phyloP scores from a whole-genome alignment of 805 yeast species.

The Komagataella populi region DNA sequence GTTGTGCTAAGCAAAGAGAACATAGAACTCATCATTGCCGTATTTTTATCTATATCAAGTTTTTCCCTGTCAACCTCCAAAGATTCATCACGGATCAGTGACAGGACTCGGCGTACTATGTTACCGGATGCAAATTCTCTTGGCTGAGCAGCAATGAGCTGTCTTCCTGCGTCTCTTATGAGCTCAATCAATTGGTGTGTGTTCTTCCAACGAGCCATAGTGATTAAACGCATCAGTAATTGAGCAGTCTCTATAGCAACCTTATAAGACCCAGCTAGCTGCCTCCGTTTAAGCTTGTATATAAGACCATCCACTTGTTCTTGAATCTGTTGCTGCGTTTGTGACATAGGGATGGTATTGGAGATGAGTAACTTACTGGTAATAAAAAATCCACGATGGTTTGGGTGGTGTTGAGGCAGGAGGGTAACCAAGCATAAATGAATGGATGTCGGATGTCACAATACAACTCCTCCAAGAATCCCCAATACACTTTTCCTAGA shows the following conservation, averaged over 20 bases:
- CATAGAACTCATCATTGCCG: constrained; percentile 70
- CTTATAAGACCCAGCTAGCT: constrained; percentile 64
- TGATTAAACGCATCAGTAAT: constrained; percentile 72
- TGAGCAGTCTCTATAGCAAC: constrained; percentile 86
- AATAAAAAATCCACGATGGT: not conserved
- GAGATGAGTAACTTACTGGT: not conserved
- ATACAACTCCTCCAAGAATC: not conserved
- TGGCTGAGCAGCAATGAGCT: constrained; percentile 71
- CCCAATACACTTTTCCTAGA: not conserved
- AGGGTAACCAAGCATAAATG: not conserved
- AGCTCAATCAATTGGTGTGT: constrained; percentile 59
- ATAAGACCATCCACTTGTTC: constrained; percentile 18
- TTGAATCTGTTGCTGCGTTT: constrained; percentile 4
- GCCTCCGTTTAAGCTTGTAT: constrained; percentile 64
- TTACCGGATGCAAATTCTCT: constrained; percentile 83
- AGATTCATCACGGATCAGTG: constrained; percentile 77
- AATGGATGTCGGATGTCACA: not conserved
- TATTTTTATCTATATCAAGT: constrained; percentile 15
- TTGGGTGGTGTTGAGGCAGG: not conserved
- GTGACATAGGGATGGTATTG: not conserved
- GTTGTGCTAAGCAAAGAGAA: constrained; percentile 63
- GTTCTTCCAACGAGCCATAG: constrained; percentile 79
- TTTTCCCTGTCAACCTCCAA: constrained; percentile 26
- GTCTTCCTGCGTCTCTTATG: constrained; percentile 60
- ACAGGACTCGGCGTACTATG: constrained; percentile 78